Evolutionary conservation across 306 rosid genomes (phyloP), one percentile per base, ranked within the genome.

Genomic region (Corylus heterophylla): DNA sequence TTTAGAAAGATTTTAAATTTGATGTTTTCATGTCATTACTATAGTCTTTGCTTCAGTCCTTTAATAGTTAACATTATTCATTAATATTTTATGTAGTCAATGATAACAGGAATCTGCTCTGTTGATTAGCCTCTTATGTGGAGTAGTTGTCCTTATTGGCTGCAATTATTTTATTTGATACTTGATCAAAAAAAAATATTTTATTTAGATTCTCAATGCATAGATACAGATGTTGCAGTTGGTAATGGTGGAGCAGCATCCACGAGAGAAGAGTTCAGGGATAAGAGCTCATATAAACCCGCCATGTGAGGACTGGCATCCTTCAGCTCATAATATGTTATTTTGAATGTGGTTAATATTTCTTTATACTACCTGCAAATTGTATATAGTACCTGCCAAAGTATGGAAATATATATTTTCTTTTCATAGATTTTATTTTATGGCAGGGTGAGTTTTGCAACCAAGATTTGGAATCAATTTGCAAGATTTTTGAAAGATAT

Each of bases 401-500:
- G 22, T 75, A 81, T 72, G 20, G 74, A 29, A 59, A 59, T 37
- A 16, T 67, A 42, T 42, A 17, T 73, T 47, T 62, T 42, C 37
- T 20, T 54, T 68, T 76, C 74, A 72, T 22, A 31, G 85, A 76
- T 73, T 51, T 62, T 77, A 54, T 56, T 77, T 68, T 76, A 64
- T 61, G 74, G 73, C 90, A 92, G 97, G 84, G 63, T 74, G 9
- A 82, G 83, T 31, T 44, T 75, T 64, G 61, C 58, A 22, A 54
- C 80, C 31, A 79, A 61, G 59, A 48, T 73, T 5, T 66, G 37
- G 67, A 80, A 63, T 74, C 86, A 81, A 51, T 35, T 88, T 73
- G 82, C 80, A 75, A 85, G 75, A 61, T 92, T 89, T 85, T 8
- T 74, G 78, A 87, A 74, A 48, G 98, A 94, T 69, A 47, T 89